phyloP scores from a whole-genome alignment of 2,329 filamentous ascomycete species.

The Calycina marina region DNA sequence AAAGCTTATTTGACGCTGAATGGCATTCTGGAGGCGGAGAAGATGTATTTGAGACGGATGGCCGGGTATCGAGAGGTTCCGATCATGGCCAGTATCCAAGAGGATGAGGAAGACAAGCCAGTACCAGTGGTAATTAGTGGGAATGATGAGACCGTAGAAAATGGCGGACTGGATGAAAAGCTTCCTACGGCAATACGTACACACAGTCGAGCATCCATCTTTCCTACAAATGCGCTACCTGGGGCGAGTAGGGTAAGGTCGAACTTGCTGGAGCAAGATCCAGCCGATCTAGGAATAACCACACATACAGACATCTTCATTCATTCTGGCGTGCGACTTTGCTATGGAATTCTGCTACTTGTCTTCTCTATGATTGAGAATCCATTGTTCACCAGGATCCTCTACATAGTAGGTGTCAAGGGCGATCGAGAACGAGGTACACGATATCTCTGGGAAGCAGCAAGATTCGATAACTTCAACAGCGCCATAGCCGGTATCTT shows the following conservation, averaged over 20 bases:
- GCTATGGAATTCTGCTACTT: conserved; percentile 73
- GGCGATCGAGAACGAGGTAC: conserved; percentile 77
- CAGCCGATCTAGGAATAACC: conserved; percentile 47
- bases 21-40: conserved; percentile 61
- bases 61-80: background rate
- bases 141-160: background rate
- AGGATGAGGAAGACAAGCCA: background rate
- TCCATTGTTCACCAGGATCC: conserved; percentile 72
- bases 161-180: background rate
- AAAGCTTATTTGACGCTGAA: conserved; percentile 80
- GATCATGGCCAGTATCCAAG: background rate
- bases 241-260: conserved; percentile 10
- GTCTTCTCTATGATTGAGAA: conserved; percentile 79
- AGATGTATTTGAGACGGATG: conserved; percentile 29
- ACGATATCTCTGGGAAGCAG: conserved; percentile 79
- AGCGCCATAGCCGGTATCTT: conserved; percentile 78
- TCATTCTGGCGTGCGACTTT: conserved; percentile 77
- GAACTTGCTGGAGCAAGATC: conserved; percentile 19
- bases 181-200: conserved; percentile 3
- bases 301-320: conserved; percentile 77
- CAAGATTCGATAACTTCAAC: conserved; percentile 74
- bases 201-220: background rate
- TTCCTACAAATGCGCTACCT: conserved; percentile 2
- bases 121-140: background rate
- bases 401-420: conserved; percentile 80